phyloP scores from a whole-genome alignment of 2,329 filamentous ascomycete genomes.

The Clonostachys rhizophaga region DNA sequence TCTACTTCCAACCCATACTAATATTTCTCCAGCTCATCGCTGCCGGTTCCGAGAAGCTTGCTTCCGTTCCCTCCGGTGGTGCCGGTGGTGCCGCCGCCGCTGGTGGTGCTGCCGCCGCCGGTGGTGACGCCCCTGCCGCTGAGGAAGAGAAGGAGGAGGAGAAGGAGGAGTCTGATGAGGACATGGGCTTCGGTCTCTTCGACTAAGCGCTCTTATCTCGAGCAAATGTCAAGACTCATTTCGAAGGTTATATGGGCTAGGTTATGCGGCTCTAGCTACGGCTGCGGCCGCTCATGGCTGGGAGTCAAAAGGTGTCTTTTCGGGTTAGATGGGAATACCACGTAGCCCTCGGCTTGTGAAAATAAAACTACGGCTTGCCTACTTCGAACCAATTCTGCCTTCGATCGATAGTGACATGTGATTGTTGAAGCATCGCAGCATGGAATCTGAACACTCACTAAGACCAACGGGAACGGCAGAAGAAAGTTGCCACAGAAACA shows the following conservation, averaged over 20 bases:
- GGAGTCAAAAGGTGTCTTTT: conserved; percentile 16
- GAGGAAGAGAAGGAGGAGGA: conserved; percentile 74
- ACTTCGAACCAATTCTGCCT: too few relatives aligned
- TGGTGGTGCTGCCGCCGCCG: conserved; percentile 64
- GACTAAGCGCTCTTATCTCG: conserved; percentile 46
- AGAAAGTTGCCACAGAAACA: too few relatives aligned
- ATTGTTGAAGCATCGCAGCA: too few relatives aligned
- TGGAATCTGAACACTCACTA: too few relatives aligned
- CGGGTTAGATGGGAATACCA: conserved; percentile 4
- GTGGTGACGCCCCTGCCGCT: conserved; percentile 56
- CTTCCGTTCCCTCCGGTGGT: conserved; percentile 93
- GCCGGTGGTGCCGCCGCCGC: conserved; percentile 65
- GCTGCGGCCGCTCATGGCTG: conserved; percentile 22
- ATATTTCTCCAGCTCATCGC: conserved; percentile 71
- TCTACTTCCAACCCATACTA: background rate
- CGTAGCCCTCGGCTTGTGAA: conserved; percentile 14
- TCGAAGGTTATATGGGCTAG: conserved; percentile 4
- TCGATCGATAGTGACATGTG: too few relatives aligned
- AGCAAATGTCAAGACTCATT: too few relatives aligned
- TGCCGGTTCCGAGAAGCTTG: conserved; percentile 88
- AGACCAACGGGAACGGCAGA: too few relatives aligned
- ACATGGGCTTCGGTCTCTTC: conserved; percentile 75
- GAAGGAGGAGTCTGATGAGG: conserved; percentile 61
- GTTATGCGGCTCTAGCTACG: conserved; percentile 22
- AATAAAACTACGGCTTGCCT: conserved; percentile 3